Evolutionary conservation across 768 basidiomycete species (phyloP).

Genomic region (Leccinum incarnatum): DNA sequence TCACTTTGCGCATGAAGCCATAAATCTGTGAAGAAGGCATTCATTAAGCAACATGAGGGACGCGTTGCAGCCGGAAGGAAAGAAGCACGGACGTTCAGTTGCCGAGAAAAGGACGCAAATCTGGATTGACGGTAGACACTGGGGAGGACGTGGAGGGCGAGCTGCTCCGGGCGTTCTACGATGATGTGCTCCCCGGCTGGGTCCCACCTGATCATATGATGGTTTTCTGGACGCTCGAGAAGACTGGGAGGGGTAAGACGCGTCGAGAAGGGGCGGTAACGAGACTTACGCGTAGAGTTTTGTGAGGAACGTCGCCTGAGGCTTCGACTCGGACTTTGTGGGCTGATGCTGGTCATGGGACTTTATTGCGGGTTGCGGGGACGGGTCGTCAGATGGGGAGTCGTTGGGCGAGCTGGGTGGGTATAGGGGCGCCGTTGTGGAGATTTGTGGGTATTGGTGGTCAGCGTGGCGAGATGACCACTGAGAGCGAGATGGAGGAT

Average conservation of each 20-base stretch:
- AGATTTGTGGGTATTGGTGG: slow-evolving; percentile 36
- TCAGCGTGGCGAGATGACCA: slow-evolving; percentile 33
- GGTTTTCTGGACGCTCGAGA: slow-evolving; percentile 88
- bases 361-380: slow-evolving; percentile 33
- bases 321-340: slow-evolving; percentile 74
- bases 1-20: slow-evolving; percentile 98
- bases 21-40: slow-evolving; percentile 66
- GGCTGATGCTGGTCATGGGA: slow-evolving; percentile 45
- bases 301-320: slow-evolving; percentile 93
- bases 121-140: slow-evolving; percentile 94
- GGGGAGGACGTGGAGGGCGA: slow-evolving; percentile 90
- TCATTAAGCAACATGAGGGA: slow-evolving; percentile 24
- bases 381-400: slow-evolving; percentile 48
- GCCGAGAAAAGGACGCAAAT: slow-evolving; percentile 96
- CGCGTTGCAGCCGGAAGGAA: slow-evolving; percentile 11
- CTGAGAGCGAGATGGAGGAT: slow-evolving; percentile 38
- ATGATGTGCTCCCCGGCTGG: slow-evolving; percentile 92
- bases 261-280: slow-evolving; percentile 14
- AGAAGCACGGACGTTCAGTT: slow-evolving; percentile 79
- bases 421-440: slow-evolving; percentile 32
- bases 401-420: slow-evolving; percentile 39
- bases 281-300: slow-evolving; percentile 90
- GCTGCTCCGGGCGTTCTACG: slow-evolving; percentile 90
- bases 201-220: slow-evolving; percentile 97
- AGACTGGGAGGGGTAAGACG: slow-evolving; percentile 47